Evolutionary conservation across 495 filamentous ascomycete genomes (phyloP).

Genomic region (Diplogelasinospora grovesii): DNA sequence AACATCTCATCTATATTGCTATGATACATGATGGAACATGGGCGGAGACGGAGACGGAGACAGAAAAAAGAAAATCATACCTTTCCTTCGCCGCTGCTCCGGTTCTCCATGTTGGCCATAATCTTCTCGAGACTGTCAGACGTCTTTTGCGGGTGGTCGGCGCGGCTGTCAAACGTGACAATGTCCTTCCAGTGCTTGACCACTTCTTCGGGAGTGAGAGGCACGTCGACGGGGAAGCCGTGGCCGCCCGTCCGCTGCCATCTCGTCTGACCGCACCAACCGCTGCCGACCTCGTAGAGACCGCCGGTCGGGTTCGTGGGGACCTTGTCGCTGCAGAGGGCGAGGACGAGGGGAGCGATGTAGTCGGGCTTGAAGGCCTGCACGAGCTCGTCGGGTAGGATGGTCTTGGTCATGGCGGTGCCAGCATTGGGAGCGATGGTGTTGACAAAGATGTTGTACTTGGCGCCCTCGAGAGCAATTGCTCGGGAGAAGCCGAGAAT

Average conservation of each 20-base stretch:
- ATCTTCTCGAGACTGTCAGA: slow-evolving; percentile 75
- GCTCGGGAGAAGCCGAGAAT: slow-evolving; percentile 94
- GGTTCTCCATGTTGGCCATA: slow-evolving; percentile 88
- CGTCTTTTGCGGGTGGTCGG: slow-evolving; percentile 78
- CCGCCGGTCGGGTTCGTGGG: slow-evolving; percentile 79
- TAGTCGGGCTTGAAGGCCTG: slow-evolving; percentile 99
- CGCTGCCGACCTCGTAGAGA: slow-evolving; percentile 94
- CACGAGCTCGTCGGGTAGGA: slow-evolving; percentile 96
- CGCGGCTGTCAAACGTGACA: slow-evolving; percentile 78
- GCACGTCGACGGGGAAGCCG: slow-evolving; percentile 85
- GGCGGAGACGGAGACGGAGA: slow-evolving; percentile 14
- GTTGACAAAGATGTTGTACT: slow-evolving; percentile 98
- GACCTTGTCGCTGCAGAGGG: slow-evolving; percentile 81
- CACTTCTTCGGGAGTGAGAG: slow-evolving; percentile 82
- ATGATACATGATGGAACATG: slow-evolving; percentile 16
- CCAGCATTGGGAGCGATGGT: slow-evolving; percentile 97
- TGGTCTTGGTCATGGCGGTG: slow-evolving; percentile 89
- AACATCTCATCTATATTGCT: slow-evolving; percentile 22
- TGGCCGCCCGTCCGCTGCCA: slow-evolving; percentile 93
- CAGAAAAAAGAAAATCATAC: slow-evolving; percentile 35
- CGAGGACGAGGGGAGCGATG: slow-evolving; percentile 85
- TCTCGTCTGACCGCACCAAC: slow-evolving; percentile 85
- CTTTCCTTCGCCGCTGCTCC: slow-evolving; percentile 43
- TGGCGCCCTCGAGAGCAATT: slow-evolving; percentile 84
- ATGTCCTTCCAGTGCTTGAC: slow-evolving; percentile 72